phyloP scores from a whole-genome alignment of 106 monocot species.

The Dioscorea dumetorum region DNA sequence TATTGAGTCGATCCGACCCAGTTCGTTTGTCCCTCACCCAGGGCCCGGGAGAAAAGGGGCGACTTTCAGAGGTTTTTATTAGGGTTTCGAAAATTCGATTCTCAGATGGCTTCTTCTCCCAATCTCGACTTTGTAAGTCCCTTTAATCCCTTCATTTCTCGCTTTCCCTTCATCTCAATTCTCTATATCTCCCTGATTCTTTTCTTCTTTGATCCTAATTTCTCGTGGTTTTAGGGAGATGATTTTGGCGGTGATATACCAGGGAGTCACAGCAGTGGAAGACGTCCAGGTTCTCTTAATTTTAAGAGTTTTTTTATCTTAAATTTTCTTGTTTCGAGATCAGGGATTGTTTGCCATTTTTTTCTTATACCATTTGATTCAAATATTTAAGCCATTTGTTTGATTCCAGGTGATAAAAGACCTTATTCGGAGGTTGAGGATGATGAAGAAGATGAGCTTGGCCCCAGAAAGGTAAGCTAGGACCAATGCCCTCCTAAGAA shows the following conservation, averaged over 20 bases:
- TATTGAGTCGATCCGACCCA: too few relatives aligned
- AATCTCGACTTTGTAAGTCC: constrained; percentile 35
- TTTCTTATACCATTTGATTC: not conserved
- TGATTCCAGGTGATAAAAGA: constrained; percentile 50
- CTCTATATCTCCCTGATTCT: not conserved
- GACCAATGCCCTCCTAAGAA: not conserved
- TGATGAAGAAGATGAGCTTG: constrained; percentile 66
- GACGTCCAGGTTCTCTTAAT: constrained; percentile 23
- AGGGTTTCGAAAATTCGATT: not conserved
- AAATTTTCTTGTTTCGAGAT: not conserved
- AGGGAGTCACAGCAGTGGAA: constrained; percentile 18
- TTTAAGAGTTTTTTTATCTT: not conserved
- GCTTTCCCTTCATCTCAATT: not conserved
- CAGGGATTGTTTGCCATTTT: not conserved
- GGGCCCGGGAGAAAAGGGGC: too few relatives aligned
- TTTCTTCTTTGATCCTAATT: not conserved
- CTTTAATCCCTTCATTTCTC: not conserved
- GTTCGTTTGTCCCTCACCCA: too few relatives aligned
- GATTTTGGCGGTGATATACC: constrained; percentile 47
- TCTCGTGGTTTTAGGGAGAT: constrained; percentile 35
- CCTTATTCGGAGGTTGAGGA: constrained; percentile 56
- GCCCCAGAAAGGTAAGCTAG: constrained; percentile 47
- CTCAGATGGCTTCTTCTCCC: constrained; percentile 17
- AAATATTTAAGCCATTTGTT: not conserved
- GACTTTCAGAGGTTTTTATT: not conserved